Evolutionary conservation across 768 basidiomycete species (phyloP).

Genomic region (Coprinopsis strossmayeri): DNA sequence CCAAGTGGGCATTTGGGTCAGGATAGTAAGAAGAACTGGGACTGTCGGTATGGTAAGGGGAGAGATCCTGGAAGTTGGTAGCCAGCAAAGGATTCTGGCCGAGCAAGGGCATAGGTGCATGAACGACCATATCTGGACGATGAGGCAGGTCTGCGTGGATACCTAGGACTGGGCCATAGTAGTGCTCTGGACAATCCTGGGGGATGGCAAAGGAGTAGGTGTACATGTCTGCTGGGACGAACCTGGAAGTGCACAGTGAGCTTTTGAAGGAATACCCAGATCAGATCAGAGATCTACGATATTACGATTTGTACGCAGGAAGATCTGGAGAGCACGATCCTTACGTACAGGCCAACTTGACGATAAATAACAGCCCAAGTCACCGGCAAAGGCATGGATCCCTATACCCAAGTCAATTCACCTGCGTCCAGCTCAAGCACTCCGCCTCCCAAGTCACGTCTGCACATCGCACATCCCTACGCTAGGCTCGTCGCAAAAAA

Average conservation of each 20-base stretch:
- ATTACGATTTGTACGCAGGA: neutral
- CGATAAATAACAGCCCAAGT: neutral
- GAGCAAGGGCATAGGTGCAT: constrained; percentile 9
- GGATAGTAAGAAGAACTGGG: too few relatives aligned
- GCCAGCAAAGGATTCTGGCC: neutral
- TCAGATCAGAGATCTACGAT: constrained; percentile 3
- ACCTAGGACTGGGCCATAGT: neutral
- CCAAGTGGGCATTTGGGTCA: neutral
- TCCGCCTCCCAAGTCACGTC: constrained; percentile 8
- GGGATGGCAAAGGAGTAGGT: neutral
- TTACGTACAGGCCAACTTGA: neutral
- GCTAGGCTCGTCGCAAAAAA: constrained; percentile 64
- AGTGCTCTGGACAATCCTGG: neutral
- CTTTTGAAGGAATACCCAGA: constrained; percentile 1
- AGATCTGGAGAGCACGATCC: constrained; percentile 6
- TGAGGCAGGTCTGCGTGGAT: neutral
- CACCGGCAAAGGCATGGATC: neutral
- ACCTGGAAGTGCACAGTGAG: neutral
- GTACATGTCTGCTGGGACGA: neutral
- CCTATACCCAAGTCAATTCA: neutral
- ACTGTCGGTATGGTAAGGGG: neutral
- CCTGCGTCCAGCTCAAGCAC: constrained; percentile 1
- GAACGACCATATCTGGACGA: constrained; percentile 7
- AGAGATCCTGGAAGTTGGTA: neutral
- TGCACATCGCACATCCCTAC: constrained; percentile 54